Evolutionary conservation across 2,329 filamentous ascomycete species (phyloP).

Genomic region (Plenodomus tracheiphilus): DNA sequence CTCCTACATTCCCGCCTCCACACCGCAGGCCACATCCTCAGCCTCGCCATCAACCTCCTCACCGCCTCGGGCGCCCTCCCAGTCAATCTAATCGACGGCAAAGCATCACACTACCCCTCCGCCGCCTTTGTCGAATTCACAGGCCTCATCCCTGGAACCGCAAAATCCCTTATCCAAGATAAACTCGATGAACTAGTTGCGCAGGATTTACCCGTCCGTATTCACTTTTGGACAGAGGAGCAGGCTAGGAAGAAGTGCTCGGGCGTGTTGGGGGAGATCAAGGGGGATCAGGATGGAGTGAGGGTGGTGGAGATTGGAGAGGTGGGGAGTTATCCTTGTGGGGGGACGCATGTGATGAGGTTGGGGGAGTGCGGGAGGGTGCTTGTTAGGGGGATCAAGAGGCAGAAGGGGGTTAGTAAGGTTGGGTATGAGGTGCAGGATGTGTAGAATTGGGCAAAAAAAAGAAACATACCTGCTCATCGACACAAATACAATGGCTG

Average conservation of each 20-base stretch:
- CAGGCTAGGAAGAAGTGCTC: slow-evolving; percentile 54
- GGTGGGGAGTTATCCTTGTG: slow-evolving; percentile 72
- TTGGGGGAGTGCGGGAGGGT: slow-evolving; percentile 64
- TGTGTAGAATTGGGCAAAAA: slow-evolving; percentile 5
- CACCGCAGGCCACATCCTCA: slow-evolving; percentile 74
- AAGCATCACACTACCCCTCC: slow-evolving; percentile 72
- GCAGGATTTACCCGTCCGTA: slow-evolving; percentile 46
- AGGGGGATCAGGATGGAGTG: slow-evolving; percentile 44
- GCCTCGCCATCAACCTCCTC: slow-evolving; percentile 66
- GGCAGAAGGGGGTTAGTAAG: slow-evolving; percentile 65
- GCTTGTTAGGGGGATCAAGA: slow-evolving; percentile 67
- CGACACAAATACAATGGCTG: too few species aligned
- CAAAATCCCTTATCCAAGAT: slow-evolving; percentile 57
- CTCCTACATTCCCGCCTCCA: slow-evolving; percentile 69
- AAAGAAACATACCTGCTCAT: too few species aligned
- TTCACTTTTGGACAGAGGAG: slow-evolving; percentile 69
- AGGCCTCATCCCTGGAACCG: slow-evolving; percentile 64
- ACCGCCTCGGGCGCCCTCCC: slow-evolving; percentile 49
- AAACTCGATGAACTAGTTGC: slow-evolving; percentile 63
- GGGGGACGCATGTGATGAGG: slow-evolving; percentile 70
- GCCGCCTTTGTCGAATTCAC: slow-evolving; percentile 68
- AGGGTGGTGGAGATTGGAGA: slow-evolving; percentile 71
- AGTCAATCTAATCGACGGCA: slow-evolving; percentile 63
- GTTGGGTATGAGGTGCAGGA: slow-evolving; percentile 53
- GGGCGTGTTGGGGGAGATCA: slow-evolving; percentile 46